Percentiles rank a stretch among this genome's conserved stretches.
These are phyloP conservation scores for Rhizophlyctis rosea DNA, from an alignment of 192 early-diverging fungal genomes.

Conservation along the genomic window DNA sequence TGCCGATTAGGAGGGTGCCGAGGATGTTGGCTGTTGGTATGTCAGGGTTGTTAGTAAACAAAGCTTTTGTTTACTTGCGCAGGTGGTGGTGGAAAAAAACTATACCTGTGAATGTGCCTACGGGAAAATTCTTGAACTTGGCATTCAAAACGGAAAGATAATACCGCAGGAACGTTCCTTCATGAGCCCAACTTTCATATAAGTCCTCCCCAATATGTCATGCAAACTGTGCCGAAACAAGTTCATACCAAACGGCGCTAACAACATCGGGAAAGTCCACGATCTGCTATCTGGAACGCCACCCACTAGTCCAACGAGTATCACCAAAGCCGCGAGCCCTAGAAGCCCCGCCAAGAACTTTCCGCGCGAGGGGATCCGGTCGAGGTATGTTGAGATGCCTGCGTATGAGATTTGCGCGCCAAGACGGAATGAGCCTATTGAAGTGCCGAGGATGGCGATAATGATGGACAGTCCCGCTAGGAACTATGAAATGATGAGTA, in stretches of 20 bases:
- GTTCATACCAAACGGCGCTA: constrained; percentile 16
- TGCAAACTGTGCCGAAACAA: too few relatives aligned
- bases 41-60: constrained; percentile 16
- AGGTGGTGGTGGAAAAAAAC: not conserved
- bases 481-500: constrained; percentile 5
- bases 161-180: constrained; percentile 32
- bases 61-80: not conserved
- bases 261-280: not conserved
- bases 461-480: constrained; percentile 20
- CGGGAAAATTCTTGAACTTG: constrained; percentile 18
- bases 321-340: not conserved
- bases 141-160: constrained; percentile 23
- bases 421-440: constrained; percentile 9
- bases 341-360: not conserved
- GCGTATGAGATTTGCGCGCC: constrained; percentile 3
- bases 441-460: constrained; percentile 14
- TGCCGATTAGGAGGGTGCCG: constrained; percentile 26
- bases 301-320: too few relatives aligned
- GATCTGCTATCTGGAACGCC: constrained; percentile 3
- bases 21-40: constrained; percentile 32
- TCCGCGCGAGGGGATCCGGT: not conserved
- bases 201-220: too few relatives aligned
- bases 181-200: too few relatives aligned
- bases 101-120: constrained; percentile 35
- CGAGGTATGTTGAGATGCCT: not conserved